Percentiles rank a stretch among this genome's conserved stretches.
Evolutionary conservation across 2,329 filamentous ascomycete genomes (phyloP).

Genomic region (Aureobasidium uvarum): DNA sequence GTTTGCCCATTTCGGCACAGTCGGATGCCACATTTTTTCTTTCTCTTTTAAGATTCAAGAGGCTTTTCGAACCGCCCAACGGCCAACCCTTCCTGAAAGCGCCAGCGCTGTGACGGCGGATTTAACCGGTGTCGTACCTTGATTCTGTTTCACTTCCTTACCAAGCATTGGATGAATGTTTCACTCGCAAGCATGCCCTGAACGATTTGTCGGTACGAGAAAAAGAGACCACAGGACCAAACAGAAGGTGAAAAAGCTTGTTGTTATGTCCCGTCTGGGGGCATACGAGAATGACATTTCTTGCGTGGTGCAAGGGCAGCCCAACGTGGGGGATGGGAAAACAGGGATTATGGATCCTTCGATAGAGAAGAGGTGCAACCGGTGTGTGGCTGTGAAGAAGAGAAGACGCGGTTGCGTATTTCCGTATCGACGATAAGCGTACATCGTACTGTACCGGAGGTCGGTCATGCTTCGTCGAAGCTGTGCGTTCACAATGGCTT

Average conservation of each 20-base stretch:
- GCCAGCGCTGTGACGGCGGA: not conserved
- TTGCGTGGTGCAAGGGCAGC: not conserved
- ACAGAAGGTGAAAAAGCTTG: not conserved
- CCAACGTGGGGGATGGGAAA: not conserved
- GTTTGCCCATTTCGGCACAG: not conserved
- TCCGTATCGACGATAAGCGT: slow-evolving; percentile 17
- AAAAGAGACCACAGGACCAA: not conserved
- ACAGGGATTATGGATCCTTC: not conserved
- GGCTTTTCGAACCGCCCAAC: not conserved
- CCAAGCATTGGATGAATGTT: not conserved
- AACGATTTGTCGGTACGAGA: not conserved
- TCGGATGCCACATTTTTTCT: not conserved
- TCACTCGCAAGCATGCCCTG: not conserved
- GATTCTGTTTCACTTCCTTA: not conserved
- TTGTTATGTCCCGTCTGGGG: not conserved
- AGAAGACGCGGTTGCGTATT: not conserved
- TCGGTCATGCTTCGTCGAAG: too few relatives aligned
- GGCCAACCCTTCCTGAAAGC: not conserved
- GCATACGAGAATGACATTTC: slow-evolving; percentile 3
- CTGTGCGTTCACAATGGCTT: not conserved
- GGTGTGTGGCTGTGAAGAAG: slow-evolving; percentile 7
- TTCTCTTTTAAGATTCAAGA: not conserved
- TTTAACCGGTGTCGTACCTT: slow-evolving; percentile 5
- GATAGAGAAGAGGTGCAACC: not conserved
- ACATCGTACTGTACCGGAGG: slow-evolving; percentile 11